Evolutionary conservation across 2,329 filamentous ascomycete species (phyloP).

Genomic region (Pseudovirgaria hyperparasitica): DNA sequence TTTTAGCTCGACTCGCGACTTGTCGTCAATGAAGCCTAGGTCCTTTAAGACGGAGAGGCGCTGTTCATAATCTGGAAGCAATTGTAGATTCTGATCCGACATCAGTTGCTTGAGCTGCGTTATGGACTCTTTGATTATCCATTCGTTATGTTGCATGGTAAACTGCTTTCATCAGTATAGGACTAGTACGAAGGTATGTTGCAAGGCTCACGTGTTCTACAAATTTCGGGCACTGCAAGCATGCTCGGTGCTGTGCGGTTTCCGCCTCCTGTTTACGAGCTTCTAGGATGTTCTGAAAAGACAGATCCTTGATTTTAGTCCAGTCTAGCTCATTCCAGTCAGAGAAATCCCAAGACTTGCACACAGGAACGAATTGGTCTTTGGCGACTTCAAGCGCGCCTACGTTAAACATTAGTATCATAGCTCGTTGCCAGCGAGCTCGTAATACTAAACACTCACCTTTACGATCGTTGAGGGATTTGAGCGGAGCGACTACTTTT

Average conservation of each 20-base stretch:
- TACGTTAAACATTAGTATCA: constrained; percentile 25
- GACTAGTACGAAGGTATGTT: neutral
- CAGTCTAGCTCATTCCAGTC: constrained; percentile 80
- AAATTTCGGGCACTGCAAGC: constrained; percentile 62
- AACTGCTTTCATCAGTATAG: constrained; percentile 41
- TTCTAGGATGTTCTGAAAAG: constrained; percentile 65
- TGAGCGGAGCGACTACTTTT: constrained; percentile 34
- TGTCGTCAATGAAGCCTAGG: constrained; percentile 79
- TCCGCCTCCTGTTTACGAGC: constrained; percentile 53
- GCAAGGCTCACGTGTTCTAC: constrained; percentile 66
- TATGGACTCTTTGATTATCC: constrained; percentile 92
- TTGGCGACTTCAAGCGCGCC: constrained; percentile 48
- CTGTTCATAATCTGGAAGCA: constrained; percentile 94
- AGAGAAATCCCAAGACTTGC: constrained; percentile 58
- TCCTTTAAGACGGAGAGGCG: constrained; percentile 85
- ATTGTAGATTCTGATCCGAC: constrained; percentile 90
- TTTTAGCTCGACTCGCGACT: constrained; percentile 82
- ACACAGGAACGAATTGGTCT: constrained; percentile 55
- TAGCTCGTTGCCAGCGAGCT: constrained; percentile 16
- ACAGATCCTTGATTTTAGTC: constrained; percentile 67
- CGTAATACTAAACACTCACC: constrained; percentile 23
- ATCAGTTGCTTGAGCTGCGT: constrained; percentile 74
- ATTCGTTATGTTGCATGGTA: constrained; percentile 92
- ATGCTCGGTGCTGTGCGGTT: constrained; percentile 51
- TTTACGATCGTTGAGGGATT: constrained; percentile 35